phyloP scores from a whole-genome alignment of 2,329 filamentous ascomycete genomes.

The Davidsoniella australis region DNA sequence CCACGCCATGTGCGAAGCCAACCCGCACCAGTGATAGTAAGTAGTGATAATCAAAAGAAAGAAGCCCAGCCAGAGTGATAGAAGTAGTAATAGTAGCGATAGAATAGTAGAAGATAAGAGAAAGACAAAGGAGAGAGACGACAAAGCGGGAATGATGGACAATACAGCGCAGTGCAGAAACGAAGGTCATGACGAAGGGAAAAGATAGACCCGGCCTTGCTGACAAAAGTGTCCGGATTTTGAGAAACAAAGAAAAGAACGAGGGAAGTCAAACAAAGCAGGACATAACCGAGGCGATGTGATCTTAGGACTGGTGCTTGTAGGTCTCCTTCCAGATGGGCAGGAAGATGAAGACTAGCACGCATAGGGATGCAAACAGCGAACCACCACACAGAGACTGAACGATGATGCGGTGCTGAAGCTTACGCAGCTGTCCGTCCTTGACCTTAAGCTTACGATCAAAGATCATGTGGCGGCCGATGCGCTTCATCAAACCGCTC shows the following conservation, averaged over 20 bases:
- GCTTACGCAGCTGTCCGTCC: constrained; percentile 24
- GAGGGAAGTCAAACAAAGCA: no score
- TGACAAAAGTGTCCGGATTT: no score
- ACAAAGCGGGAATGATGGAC: neutral
- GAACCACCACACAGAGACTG: constrained; percentile 25
- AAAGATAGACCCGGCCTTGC: neutral
- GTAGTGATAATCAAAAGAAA: neutral
- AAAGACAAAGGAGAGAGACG: neutral
- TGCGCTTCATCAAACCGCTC: constrained; percentile 17
- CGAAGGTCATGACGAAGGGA: neutral
- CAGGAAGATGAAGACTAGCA: constrained; percentile 26
- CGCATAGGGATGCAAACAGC: constrained; percentile 21
- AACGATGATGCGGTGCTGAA: constrained; percentile 28
- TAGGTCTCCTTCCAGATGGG: constrained; percentile 26
- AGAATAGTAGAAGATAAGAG: neutral
- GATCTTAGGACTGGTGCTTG: neutral
- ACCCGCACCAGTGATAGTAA: no score
- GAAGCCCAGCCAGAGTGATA: no score
- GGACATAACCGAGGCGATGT: no score
- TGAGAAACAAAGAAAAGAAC: no score
- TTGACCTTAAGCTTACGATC: constrained; percentile 29
- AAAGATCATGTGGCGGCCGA: constrained; percentile 29
- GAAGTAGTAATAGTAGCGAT: no score
- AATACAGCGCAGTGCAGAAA: neutral
- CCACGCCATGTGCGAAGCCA: no score